These are phyloP conservation scores for Trichosporon inkin DNA, from an alignment of 1,284 basidiomycete genomes.

Conservation along the genomic window DNA sequence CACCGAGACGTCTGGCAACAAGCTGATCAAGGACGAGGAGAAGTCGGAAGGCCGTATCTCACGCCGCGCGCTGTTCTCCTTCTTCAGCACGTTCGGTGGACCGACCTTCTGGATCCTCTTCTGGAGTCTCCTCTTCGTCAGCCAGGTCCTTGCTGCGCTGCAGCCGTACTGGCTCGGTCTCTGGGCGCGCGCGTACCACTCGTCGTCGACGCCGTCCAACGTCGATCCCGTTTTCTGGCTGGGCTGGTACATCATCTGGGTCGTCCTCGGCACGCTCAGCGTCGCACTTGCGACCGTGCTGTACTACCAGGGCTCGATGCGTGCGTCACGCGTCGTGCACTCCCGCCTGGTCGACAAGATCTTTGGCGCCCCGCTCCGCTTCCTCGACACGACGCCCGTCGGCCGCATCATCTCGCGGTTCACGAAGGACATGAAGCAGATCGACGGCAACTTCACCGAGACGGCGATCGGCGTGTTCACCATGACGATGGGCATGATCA, in stretches of 20 bases:
- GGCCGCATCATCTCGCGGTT: conserved; percentile 61
- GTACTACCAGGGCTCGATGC: conserved; percentile 52
- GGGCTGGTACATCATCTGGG: conserved; percentile 52
- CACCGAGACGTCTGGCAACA: conserved; percentile 28
- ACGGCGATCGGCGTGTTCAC: conserved; percentile 41
- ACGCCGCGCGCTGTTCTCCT: conserved; percentile 49
- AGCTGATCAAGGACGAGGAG: conserved; percentile 60
- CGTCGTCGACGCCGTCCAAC: conserved; percentile 30
- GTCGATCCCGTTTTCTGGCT: conserved; percentile 53
- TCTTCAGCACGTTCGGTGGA: conserved; percentile 50
- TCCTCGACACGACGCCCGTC: conserved; percentile 59
- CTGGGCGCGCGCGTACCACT: conserved; percentile 59
- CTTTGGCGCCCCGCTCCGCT: conserved; percentile 59
- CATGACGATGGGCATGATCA: conserved; percentile 47
- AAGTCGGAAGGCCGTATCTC: conserved; percentile 58
- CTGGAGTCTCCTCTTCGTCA: conserved; percentile 36
- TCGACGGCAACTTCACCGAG: conserved; percentile 48
- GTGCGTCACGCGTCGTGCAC: conserved; percentile 61
- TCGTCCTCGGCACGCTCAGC: conserved; percentile 33
- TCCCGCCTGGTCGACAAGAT: conserved; percentile 57
- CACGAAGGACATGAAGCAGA: conserved; percentile 58
- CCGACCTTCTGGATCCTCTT: conserved; percentile 49
- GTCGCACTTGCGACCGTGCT: conserved; percentile 44
- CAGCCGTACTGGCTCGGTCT: conserved; percentile 61
- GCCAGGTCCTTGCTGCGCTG: conserved; percentile 45